A percentile compares a stretch with the other conserved stretches of the same genome.
Evolutionary conservation across 306 rosid genomes (phyloP).

Genomic region (Crataegus laevigata): DNA sequence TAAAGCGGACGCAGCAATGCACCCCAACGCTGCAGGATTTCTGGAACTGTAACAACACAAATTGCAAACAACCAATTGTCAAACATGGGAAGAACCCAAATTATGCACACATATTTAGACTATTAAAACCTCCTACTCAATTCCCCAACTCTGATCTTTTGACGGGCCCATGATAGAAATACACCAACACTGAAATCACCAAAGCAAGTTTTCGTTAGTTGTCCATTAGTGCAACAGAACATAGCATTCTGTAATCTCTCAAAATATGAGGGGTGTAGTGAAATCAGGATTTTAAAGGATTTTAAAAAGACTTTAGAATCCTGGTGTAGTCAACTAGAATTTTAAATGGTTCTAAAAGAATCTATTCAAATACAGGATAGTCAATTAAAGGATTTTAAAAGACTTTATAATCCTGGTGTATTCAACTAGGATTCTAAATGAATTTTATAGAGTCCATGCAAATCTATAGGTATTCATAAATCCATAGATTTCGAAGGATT

Average conservation of each 20-base stretch:
- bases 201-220: background rate
- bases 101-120: background rate
- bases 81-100: conserved; percentile 2
- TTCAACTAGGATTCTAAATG: too few species aligned
- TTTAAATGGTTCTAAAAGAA: too few species aligned
- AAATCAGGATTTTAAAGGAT: too few species aligned
- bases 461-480: too few species aligned
- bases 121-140: conserved; percentile 37
- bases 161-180: conserved; percentile 76
- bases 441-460: too few species aligned
- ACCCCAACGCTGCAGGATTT: conserved; percentile 71
- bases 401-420: too few species aligned
- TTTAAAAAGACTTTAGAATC: too few species aligned
- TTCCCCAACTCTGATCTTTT: conserved; percentile 23
- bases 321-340: too few species aligned
- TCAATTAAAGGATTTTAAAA: too few species aligned
- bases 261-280: background rate
- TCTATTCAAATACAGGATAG: too few species aligned
- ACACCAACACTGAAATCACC: conserved; percentile 62
- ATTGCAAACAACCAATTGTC: conserved; percentile 1
- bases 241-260: background rate
- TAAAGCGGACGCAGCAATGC: conserved; percentile 78
- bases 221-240: background rate
- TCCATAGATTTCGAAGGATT: too few species aligned
- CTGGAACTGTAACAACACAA: conserved; percentile 29